phyloP scores from a whole-genome alignment of 352 stramenopile genomes.

The Phytophthora brassicae region DNA sequence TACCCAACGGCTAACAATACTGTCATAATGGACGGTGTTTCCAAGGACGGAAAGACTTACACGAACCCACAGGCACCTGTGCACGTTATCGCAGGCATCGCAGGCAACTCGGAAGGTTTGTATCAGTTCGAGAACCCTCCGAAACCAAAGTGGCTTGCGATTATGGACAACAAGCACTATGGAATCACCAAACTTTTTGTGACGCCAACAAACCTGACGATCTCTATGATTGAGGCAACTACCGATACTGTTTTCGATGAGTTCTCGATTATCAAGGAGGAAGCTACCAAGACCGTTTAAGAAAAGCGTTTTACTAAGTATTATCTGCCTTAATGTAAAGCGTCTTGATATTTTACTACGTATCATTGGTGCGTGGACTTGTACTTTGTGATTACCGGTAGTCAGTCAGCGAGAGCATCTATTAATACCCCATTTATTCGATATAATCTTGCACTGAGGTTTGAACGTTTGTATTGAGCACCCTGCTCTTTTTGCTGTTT shows the following conservation, averaged over 20 bases:
- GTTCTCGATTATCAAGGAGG: conserved; percentile 44
- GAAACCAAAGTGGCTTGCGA: conserved; percentile 32
- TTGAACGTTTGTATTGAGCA: no score
- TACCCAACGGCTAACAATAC: conserved; percentile 42
- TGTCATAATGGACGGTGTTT: conserved; percentile 43
- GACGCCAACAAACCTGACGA: conserved; percentile 32
- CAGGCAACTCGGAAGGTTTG: conserved; percentile 39
- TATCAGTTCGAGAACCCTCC: conserved; percentile 28
- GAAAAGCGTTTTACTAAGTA: background rate
- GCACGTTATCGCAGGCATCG: conserved; percentile 48
- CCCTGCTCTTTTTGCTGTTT: no score
- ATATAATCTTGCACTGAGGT: no score
- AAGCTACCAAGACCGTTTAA: background rate
- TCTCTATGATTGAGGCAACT: conserved; percentile 35
- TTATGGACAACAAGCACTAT: conserved; percentile 39
- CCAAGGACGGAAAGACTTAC: conserved; percentile 41
- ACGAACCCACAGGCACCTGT: conserved; percentile 49
- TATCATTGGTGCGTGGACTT: no score
- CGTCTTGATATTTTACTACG: background rate
- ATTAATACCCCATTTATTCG: no score
- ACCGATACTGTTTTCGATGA: conserved; percentile 33
- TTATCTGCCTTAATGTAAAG: background rate
- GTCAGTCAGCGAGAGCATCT: no score
- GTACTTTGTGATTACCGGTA: no score
- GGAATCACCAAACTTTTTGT: conserved; percentile 40